phyloP scores from a whole-genome alignment of 176 grass and related monocot genomes.

The Poa pratensis region DNA sequence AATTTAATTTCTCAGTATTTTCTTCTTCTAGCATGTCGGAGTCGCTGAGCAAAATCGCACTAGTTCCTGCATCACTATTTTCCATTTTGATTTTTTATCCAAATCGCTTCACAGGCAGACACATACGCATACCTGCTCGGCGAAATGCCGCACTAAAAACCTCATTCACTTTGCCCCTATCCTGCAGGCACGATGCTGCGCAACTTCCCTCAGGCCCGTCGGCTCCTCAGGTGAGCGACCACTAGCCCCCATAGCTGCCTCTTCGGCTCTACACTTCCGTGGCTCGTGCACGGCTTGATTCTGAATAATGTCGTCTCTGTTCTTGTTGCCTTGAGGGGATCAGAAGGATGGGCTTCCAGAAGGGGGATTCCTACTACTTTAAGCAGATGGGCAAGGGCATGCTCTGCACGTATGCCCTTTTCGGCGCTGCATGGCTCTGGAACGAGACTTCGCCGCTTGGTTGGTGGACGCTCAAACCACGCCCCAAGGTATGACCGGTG shows the following conservation, averaged over 20 bases:
- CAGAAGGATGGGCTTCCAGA: constrained; percentile 65
- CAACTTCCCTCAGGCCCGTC: constrained; percentile 57
- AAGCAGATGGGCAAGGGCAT: constrained; percentile 87
- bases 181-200: constrained; percentile 45
- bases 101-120: too few species aligned
- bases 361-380: constrained; percentile 70
- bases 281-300: background rate
- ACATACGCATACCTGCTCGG: constrained; percentile 1
- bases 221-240: constrained; percentile 53
- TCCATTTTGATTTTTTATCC: background rate
- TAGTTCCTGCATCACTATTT: background rate
- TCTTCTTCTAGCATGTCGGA: background rate
- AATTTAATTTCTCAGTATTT: background rate
- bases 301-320: background rate
- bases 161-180: background rate
- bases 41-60: background rate
- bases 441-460: constrained; percentile 81
- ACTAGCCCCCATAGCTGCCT: background rate
- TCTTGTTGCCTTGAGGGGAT: background rate
- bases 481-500: constrained; percentile 53
- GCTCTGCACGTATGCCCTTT: constrained; percentile 74
- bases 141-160: constrained; percentile 32
- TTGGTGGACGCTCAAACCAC: constrained; percentile 88
- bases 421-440: constrained; percentile 69
- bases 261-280: background rate